Evolutionary conservation across 192 early-diverging fungal species (phyloP), one percentile per base, ranked within the genome.

Genomic region (Umbelopsis sp.): DNA sequence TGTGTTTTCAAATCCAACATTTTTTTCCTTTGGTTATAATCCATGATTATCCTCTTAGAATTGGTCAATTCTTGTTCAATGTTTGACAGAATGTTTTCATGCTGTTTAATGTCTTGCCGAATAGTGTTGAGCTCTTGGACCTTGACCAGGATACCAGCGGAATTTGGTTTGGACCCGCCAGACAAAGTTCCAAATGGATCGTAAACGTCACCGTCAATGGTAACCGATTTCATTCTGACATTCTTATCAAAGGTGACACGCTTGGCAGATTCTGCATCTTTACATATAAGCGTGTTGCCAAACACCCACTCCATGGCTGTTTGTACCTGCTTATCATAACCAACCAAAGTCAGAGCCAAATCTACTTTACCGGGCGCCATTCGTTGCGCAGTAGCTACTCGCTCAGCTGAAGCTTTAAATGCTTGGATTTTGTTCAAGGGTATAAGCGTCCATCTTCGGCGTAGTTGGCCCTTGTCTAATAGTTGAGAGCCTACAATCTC

Each of bases 391-490:
- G 79, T 78, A 1, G 75, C 73, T 11, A 95, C 73, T 78, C 80
- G 80, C 73, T 86, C 84, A 10, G 89, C 81, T 9, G 85, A 78
- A 8, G 85, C 75, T 68, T 70, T 84, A 37, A 77, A 84, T 1
- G 84, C 74, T n/a, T 76, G 71, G 51, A 99, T 98, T 78, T 95
- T 96, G 88, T 98, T 98, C n/a, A 99, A 80, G 18, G 97, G 98
- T 51, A 98, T 95, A 18, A 98, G 86, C 2, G 96, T 98, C 15
- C 93, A 89, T 1, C 95, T 85, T 27, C 88, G 89, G 30, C 82
- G 81, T 10, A 99, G 78, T 66, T 82, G 82, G 30, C 96, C 96
- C 18, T 87, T 83, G 65, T 94, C 82, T 15, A 98, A 75, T 45
- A 99, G 78, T 76, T 94, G 89, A 1, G 90, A 79, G 10, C 91